Base-by-base conservation (phyloP, 805 yeast genomes). In the Cyberlindnera subsufficiens region DNA sequence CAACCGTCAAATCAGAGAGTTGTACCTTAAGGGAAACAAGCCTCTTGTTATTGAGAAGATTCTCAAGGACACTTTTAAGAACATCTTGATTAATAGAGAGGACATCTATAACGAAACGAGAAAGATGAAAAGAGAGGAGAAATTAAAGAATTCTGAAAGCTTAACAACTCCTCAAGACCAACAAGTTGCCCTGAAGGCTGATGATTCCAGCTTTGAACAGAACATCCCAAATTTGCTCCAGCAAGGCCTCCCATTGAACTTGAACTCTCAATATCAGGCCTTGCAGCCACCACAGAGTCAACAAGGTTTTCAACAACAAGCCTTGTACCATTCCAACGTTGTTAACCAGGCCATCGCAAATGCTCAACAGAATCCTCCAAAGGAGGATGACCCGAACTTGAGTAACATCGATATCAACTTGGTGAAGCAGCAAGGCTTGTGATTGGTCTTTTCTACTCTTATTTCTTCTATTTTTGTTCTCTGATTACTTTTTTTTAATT, bases 41-140 rank as follows among this genome's bases (percentile, higher is more conserved):
- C 62, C 62, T 14, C 37, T 55, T 17, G 51, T 50, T 15, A 58
- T 58, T 44, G 62, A 58, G 38, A 58, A 49, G 38, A 20, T 53
- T 8, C 37, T 58, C 34, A 58, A 58, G 41, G 46, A 48, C 11
- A 53, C 41, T 33, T 58, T 56, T 42, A 51, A 53, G 44, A 54
- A 46, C 30, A 58, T 58, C 17, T 30, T 54, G 35, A 58, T 58
- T 47, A 58, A 58, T 39, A 54, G 62, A 43, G 62, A 58, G 41
- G 62, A 58, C 30, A 58, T 58, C 33, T 58, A 58, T 40, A 58
- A 58, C 42, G 62, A 58, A 47, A 58, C 62, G 1, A 55, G 62
- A 56, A 58, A 58, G 51, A 58, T 58, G 62, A 58, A 58, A 37
- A 51, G 62, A 38, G 62, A 58, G 40, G 62, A 58, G 38, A 56